These are phyloP conservation scores for Cymodocea nodosa DNA, from an alignment of 116 monocot genomes.

Conservation along the genomic window DNA sequence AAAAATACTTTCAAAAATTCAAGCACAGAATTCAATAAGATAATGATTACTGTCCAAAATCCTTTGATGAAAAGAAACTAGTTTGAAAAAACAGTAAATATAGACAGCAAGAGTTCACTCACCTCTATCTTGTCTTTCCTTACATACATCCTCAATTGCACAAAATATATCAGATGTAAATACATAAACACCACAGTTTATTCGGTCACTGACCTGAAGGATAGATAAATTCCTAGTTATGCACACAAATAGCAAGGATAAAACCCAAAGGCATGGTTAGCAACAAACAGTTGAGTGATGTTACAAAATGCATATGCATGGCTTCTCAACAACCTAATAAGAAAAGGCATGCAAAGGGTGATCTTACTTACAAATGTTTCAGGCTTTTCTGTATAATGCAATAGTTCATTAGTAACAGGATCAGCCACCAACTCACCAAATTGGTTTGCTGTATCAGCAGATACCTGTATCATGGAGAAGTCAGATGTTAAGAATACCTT, in stretches of 20 bases:
- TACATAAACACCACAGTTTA: slow-evolving; percentile 95
- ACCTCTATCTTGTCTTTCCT: slow-evolving; percentile 74
- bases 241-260: neutral
- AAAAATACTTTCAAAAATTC: too few relatives aligned
- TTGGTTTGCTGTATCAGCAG: slow-evolving; percentile 76
- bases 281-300: neutral
- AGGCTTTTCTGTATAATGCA: slow-evolving; percentile 95
- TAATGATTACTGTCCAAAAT: neutral
- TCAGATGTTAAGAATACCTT: neutral
- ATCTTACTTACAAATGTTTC: slow-evolving; percentile 76
- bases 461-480: slow-evolving; percentile 38
- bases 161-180: slow-evolving; percentile 84
- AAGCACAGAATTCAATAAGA: too few relatives aligned
- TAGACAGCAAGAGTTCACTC: neutral
- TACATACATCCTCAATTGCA: slow-evolving; percentile 67
- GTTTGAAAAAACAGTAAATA: neutral
- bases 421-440: slow-evolving; percentile 98
- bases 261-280: too few relatives aligned
- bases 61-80: neutral
- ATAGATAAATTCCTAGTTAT: neutral
- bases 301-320: neutral
- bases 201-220: slow-evolving; percentile 75
- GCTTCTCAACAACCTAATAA: neutral
- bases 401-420: slow-evolving; percentile 61
- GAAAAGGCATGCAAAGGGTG: neutral